phyloP scores from a whole-genome alignment of 129 eudicot species.

The Pulicaria dysenterica region DNA sequence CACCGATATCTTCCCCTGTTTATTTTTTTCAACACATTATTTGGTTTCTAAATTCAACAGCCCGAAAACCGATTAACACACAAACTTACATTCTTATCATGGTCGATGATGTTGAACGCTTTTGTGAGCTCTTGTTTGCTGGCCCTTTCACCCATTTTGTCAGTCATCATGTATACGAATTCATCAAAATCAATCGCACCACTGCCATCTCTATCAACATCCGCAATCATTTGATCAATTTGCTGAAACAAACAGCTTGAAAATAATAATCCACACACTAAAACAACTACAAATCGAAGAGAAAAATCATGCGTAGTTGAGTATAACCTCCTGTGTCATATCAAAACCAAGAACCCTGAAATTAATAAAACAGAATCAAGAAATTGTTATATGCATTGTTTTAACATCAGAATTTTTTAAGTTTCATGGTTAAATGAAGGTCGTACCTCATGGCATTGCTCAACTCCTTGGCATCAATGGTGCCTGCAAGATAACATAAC shows the following conservation, averaged over 20 bases:
- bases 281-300: background rate
- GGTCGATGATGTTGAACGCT: constrained; percentile 70
- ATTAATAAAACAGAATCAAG: constrained; percentile 4
- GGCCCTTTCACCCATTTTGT: constrained; percentile 73
- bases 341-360: constrained; percentile 93
- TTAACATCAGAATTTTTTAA: background rate
- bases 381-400: background rate
- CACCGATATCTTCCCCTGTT: constrained; percentile 70
- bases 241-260: constrained; percentile 60
- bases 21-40: background rate
- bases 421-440: background rate
- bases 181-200: constrained; percentile 89
- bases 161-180: constrained; percentile 85
- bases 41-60: background rate
- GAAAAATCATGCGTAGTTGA: background rate
- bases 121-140: constrained; percentile 66
- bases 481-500: constrained; percentile 36
- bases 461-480: constrained; percentile 85
- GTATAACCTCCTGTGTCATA: constrained; percentile 65
- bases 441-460: constrained; percentile 79
- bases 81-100: constrained; percentile 63
- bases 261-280: background rate
- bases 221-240: constrained; percentile 69
- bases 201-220: constrained; percentile 82
- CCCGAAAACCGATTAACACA: background rate